phyloP scores from a whole-genome alignment of 192 early-diverging fungal genomes.

The Physocladia obscura region DNA sequence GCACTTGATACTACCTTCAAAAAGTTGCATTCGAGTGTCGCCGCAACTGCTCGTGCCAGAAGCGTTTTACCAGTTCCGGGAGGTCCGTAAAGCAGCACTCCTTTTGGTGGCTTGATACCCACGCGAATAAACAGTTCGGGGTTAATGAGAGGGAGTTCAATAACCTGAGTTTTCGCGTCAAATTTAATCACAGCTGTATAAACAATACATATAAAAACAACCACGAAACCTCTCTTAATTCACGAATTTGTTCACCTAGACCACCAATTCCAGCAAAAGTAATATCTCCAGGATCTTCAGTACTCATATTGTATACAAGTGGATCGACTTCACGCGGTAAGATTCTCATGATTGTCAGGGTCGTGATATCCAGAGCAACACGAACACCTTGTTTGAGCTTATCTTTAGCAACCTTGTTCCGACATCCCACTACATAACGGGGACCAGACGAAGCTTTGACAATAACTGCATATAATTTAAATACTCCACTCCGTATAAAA shows the following conservation, averaged over 20 bases:
- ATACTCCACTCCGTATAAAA: not conserved
- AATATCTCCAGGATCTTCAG: conserved; percentile 92
- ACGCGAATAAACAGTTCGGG: conserved; percentile 97
- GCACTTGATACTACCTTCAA: conserved; percentile 97
- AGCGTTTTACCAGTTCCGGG: conserved; percentile 99
- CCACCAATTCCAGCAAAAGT: conserved; percentile 98
- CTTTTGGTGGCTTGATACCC: conserved; percentile 98
- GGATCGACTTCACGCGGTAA: conserved; percentile 98
- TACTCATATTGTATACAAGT: conserved; percentile 98
- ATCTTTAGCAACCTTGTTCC: conserved; percentile 89
- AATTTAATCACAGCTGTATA: not conserved
- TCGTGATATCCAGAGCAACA: conserved; percentile 99
- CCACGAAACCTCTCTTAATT: conserved; percentile 79
- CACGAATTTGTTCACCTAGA: conserved; percentile 92
- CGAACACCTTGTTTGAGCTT: conserved; percentile 95
- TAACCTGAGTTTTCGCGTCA: conserved; percentile 59
- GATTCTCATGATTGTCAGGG: conserved; percentile 99
- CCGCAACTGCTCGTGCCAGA: conserved; percentile 94
- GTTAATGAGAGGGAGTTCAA: conserved; percentile 98
- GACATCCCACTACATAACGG: conserved; percentile 96
- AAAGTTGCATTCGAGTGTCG: conserved; percentile 96
- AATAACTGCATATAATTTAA: conserved; percentile 68
- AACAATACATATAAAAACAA: conserved; percentile 12
- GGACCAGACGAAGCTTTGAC: conserved; percentile 96
- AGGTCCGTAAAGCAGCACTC: conserved; percentile 93